phyloP scores from a whole-genome alignment of 2,329 filamentous ascomycete species.

The Chalaropsis thielavioides region DNA sequence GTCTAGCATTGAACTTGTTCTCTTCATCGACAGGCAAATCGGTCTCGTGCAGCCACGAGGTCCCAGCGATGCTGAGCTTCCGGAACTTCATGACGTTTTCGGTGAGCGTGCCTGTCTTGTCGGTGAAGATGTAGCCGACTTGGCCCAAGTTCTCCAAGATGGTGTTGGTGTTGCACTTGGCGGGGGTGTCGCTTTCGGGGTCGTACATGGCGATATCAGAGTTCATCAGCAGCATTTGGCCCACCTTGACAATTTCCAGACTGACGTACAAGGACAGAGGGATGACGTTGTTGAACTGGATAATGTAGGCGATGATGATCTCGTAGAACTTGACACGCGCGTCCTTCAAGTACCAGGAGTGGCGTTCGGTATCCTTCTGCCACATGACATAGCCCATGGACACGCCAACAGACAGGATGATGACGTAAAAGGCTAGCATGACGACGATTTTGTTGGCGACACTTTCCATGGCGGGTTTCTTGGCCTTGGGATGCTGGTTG shows the following conservation, averaged over 20 bases:
- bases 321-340: constrained; percentile 63
- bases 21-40: constrained; percentile 36
- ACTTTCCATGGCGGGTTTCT: constrained; percentile 61
- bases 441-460: constrained; percentile 72
- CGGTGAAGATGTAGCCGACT: constrained; percentile 78
- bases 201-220: constrained; percentile 85
- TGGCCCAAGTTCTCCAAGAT: constrained; percentile 91
- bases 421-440: constrained; percentile 63
- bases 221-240: constrained; percentile 63
- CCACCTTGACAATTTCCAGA: constrained; percentile 74
- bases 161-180: constrained; percentile 81
- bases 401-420: constrained; percentile 64
- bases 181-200: constrained; percentile 65
- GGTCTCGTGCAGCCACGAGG: constrained; percentile 72
- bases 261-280: constrained; percentile 84
- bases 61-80: constrained; percentile 79
- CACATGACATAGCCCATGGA: constrained; percentile 72
- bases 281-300: constrained; percentile 95
- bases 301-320: constrained; percentile 78
- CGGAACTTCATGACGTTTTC: constrained; percentile 94
- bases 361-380: constrained; percentile 49
- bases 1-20: constrained; percentile 14
- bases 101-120: constrained; percentile 88
- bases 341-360: constrained; percentile 60
- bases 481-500: constrained; percentile 73